phyloP scores from a whole-genome alignment of 768 basidiomycete species.

The Auricularia auricula-judae region DNA sequence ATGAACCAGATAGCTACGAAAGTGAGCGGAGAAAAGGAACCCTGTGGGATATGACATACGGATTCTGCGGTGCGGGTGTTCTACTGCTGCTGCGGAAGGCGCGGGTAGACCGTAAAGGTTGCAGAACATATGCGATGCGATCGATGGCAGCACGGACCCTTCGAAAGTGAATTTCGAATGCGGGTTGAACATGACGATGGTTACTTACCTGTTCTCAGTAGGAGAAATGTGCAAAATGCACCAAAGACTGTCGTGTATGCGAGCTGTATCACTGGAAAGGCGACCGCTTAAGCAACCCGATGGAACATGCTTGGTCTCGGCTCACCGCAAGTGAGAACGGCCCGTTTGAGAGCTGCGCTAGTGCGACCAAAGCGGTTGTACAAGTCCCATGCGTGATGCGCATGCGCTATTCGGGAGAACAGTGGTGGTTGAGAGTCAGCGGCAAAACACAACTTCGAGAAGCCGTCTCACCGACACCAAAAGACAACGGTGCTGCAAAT shows the following conservation, averaged over 20 bases:
- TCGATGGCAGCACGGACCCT: slow-evolving; percentile 61
- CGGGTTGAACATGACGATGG: neutral
- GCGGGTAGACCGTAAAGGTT: slow-evolving; percentile 90
- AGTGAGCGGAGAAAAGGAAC: slow-evolving; percentile 5
- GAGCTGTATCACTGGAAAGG: slow-evolving; percentile 65
- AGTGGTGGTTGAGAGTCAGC: neutral
- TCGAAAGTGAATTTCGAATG: neutral
- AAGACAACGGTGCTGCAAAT: slow-evolving; percentile 72
- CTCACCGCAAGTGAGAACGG: slow-evolving; percentile 46
- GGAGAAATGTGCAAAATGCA: slow-evolving; percentile 74
- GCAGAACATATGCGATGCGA: slow-evolving; percentile 81
- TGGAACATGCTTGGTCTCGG: neutral
- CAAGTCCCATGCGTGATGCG: slow-evolving; percentile 85
- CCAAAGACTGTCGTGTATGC: slow-evolving; percentile 90
- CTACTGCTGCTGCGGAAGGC: slow-evolving; percentile 40
- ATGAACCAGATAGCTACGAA: slow-evolving; percentile 37
- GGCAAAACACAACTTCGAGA: neutral
- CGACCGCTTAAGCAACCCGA: neutral
- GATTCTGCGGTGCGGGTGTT: slow-evolving; percentile 39
- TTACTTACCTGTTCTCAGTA: slow-evolving; percentile 57
- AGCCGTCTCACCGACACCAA: slow-evolving; percentile 66
- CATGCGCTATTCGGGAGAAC: slow-evolving; percentile 49
- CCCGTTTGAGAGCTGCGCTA: slow-evolving; percentile 47
- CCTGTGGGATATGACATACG: slow-evolving; percentile 28
- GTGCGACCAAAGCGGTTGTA: slow-evolving; percentile 69